Base-by-base conservation (phyloP, 371 early-diverging fungal species). In the Blakeslea trispora region DNA sequence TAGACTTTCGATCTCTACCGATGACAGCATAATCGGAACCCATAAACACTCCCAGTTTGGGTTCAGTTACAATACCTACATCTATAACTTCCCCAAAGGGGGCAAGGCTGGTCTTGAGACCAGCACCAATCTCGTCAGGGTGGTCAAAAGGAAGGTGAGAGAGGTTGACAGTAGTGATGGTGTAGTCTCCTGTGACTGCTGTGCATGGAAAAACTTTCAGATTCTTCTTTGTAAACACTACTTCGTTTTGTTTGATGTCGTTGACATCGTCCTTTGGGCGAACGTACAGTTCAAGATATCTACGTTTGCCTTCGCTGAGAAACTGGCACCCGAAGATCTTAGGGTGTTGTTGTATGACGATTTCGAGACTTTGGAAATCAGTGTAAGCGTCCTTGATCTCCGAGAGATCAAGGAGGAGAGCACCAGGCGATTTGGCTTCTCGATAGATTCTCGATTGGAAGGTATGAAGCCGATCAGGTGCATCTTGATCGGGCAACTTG, bases 281-380 rank as follows among this genome's bases (percentile, higher is more conserved):
- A n/a, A 42, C 23, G 15, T 51, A 51, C 9, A 42, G 22, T 17
- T 51, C 51, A 0, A 51, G 18, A n/a, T 41, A 51, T 0, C 51
- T 10, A 0, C 17, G 11, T 2, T 11, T 2, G 5, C 42, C 51
- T 8, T 42, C 51, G 1, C 7, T 41, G 14, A 41, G 17, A 13
- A 17, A 22, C 0, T 23, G 24, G 23, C 42, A 41, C 0, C 40
- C 42, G 7, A 40, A 35, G 0, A 28, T 17, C 0, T 41, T 42
- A 0, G 42, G 28, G 18, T 51, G 51, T 42, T 51, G 51, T 28
- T 51, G 17, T 9, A 6, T 9, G 9, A 37, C 37, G 37, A 10
- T 37, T 14, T 37, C 7, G 1, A 37, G 11, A 10, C 37, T 37
- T 10, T 37, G 37, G 2, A 6, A 10, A 37, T 37, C 37, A 2